Evolutionary conservation across 2,329 filamentous ascomycete genomes (phyloP).

Genomic region (Parafenestella ontariensis): DNA sequence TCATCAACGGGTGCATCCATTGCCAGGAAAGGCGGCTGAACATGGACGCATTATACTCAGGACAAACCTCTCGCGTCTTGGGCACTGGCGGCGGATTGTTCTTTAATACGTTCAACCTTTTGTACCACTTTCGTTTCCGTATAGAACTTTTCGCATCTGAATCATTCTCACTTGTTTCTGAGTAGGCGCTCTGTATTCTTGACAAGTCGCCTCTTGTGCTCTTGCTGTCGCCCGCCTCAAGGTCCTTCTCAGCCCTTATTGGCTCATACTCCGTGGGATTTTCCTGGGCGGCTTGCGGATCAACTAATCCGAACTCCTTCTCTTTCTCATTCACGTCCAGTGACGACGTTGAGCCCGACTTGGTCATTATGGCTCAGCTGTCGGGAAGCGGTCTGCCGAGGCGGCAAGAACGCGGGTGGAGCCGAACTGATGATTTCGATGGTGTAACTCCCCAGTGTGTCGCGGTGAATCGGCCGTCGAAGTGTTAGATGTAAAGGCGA

Average conservation of each 20-base stretch:
- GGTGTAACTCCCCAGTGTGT: not conserved
- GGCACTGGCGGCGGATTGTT: conserved; percentile 64
- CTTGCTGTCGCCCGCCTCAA: conserved; percentile 28
- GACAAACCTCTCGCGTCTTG: conserved; percentile 61
- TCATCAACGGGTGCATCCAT: conserved; percentile 91
- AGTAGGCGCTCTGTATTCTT: conserved; percentile 36
- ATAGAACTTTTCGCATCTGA: conserved; percentile 35
- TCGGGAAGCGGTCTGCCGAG: conserved; percentile 1
- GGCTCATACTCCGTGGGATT: conserved; percentile 49
- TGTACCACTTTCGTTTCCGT: conserved; percentile 65
- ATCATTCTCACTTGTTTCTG: conserved; percentile 40
- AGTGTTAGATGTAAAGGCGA: conserved; percentile 2
- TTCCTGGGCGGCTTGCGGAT: conserved; percentile 44
- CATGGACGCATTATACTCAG: conserved; percentile 75
- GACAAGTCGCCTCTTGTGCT: conserved; percentile 30
- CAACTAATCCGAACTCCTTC: conserved; percentile 46
- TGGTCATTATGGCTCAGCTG: conserved; percentile 12
- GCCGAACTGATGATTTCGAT: not conserved
- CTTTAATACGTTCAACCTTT: conserved; percentile 59
- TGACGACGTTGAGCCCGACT: conserved; percentile 33
- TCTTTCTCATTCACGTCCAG: conserved; percentile 43
- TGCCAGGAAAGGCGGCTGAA: conserved; percentile 81
- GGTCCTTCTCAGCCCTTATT: conserved; percentile 49
- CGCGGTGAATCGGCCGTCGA: not conserved
- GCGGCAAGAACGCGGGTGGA: conserved; percentile 3